phyloP scores from a whole-genome alignment of 2,329 filamentous ascomycete species.

The Neofusicoccum laricinum region DNA sequence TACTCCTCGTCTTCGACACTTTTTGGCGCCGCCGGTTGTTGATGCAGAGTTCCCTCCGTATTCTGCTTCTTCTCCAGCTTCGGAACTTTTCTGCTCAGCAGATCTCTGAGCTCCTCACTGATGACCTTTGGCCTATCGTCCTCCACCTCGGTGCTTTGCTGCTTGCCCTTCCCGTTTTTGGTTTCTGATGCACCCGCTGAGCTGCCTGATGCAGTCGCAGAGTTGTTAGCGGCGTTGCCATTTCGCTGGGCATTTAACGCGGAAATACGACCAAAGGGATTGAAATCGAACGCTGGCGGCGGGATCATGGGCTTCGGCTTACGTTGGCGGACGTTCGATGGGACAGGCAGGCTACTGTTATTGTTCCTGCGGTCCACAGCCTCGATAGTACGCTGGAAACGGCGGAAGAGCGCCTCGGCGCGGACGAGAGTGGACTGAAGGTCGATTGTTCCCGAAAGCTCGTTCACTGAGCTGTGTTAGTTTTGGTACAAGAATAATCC shows the following conservation, averaged over 20 bases:
- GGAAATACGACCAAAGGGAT: conserved; percentile 3
- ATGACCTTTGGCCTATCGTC: conserved; percentile 53
- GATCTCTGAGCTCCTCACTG: conserved; percentile 58
- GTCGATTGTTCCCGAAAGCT: conserved; percentile 90
- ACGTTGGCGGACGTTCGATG: conserved; percentile 43
- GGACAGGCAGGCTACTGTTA: conserved; percentile 57
- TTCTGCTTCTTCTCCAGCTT: conserved; percentile 36
- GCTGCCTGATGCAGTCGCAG: conserved; percentile 20
- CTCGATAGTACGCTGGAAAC: conserved; percentile 85
- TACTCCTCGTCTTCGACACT: no score
- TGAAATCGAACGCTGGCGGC: neutral
- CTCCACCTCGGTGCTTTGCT: conserved; percentile 26
- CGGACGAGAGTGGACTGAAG: conserved; percentile 80
- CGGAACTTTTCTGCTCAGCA: conserved; percentile 61
- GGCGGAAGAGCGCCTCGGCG: conserved; percentile 82
- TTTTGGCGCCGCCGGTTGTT: neutral
- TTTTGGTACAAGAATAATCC: neutral
- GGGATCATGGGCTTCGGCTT: conserved; percentile 32
- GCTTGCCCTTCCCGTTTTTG: conserved; percentile 32
- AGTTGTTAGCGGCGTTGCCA: neutral
- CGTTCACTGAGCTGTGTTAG: conserved; percentile 66
- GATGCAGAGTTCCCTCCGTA: neutral
- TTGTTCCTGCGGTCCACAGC: conserved; percentile 88
- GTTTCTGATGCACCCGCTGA: conserved; percentile 22
- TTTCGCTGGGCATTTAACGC: neutral